Evolutionary conservation across 345 rosid genomes (phyloP), one percentile per base, ranked within the genome.

Genomic region (Populus davidiana): DNA sequence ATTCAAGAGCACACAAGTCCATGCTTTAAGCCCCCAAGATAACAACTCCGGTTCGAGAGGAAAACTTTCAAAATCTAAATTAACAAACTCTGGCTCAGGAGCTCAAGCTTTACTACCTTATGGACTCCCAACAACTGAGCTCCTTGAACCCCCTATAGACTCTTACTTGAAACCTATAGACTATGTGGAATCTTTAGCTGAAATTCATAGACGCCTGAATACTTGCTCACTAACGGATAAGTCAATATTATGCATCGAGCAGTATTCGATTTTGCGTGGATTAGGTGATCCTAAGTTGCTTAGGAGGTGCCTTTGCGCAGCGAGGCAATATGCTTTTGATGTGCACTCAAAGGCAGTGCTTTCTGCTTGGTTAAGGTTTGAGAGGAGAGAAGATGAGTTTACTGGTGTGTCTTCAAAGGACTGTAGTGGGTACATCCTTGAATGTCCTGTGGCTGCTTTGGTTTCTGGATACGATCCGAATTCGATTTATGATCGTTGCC

Each of bases 301-400:
- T 67, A 87, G 95, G 5, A 90, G 90, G 81, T 94, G 98, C 47
- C 87, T 94, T 43, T 84, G 86, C 39, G 81, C 88, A 49, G 98
- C 97, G 0, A 89, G 89, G 85, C 88, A 89, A 35, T 82, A 81
- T 71, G 92, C 99, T 44, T 17, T 69, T 72, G 99, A 91, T 85
- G 88, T 89, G 75, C 88, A 89, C 81, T 83, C 93, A 20, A 89
- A 93, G 86, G 89, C 91, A 29, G 93, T 93, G 75, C 88, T 95
- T 31, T 89, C 93, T 65, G 89, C 97, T 62, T 95, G 99, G 99
- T 85, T 95, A 82, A 84, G 93, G 78, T 90, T 78, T 76, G 96
- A 93, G 88, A 90, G 90, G 85, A 89, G 92, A 73, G 97, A 85
- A 67, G 86, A 94, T 77, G 97, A 91, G 54, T 91, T 89, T 27